phyloP scores from a whole-genome alignment of 768 basidiomycete genomes.

The Mrakia gelida region DNA sequence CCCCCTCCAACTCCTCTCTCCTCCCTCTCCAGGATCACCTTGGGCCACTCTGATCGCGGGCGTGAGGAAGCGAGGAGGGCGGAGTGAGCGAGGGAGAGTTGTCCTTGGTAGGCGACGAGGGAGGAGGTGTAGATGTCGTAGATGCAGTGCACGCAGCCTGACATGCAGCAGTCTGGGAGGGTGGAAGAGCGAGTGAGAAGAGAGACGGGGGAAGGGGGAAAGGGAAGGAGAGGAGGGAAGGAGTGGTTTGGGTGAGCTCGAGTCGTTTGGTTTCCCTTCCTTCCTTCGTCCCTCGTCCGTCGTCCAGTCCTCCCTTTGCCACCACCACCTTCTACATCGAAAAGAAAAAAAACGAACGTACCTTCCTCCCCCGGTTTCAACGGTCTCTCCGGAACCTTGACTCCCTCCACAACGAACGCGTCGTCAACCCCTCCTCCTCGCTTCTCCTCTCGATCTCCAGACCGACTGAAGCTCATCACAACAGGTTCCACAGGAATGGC shows the following conservation, averaged over 20 bases:
- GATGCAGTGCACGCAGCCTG: conserved; percentile 9
- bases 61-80: not conserved
- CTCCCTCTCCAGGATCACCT: not conserved
- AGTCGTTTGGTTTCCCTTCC: not conserved
- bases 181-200: not conserved
- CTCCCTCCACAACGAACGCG: not conserved
- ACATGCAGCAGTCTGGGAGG: conserved; percentile 19
- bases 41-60: not conserved
- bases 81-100: not conserved
- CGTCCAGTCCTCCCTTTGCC: not conserved
- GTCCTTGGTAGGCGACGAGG: not conserved
- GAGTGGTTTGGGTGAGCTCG: not conserved
- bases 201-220: not conserved
- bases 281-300: not conserved
- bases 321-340: not conserved
- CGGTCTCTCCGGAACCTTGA: conserved; percentile 20
- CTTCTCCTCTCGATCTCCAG: conserved; percentile 2
- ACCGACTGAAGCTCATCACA: not conserved
- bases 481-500: not conserved
- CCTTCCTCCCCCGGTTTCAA: conserved; percentile 21
- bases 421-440: not conserved
- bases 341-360: not conserved
- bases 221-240: not conserved
- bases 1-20: not conserved
- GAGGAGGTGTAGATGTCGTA: conserved; percentile 10